Conservation (phyloP, 2,329 filamentous ascomycete genomes). For the Leptographium flavum region DNA sequence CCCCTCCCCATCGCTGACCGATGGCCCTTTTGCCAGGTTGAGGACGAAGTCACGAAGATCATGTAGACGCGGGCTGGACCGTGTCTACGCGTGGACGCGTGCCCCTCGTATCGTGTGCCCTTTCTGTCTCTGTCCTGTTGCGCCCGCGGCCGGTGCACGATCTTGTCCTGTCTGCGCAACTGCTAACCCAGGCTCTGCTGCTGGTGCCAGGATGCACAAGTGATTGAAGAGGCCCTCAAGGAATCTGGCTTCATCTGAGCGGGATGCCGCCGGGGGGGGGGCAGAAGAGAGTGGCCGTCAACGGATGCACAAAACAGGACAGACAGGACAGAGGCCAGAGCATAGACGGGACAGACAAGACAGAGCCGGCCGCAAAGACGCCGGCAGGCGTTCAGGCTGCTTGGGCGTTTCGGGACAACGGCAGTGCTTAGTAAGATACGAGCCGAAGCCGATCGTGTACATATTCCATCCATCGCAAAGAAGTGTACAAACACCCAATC, state of each 20-base stretch:
- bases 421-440: too few species aligned
- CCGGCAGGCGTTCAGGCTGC: neutral
- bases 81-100: neutral
- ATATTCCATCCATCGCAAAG: too few species aligned
- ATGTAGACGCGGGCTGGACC: conserved; percentile 37
- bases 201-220: neutral
- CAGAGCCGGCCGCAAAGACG: neutral
- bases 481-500: too few species aligned
- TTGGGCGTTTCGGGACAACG: neutral
- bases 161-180: neutral
- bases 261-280: neutral
- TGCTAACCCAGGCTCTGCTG: neutral
- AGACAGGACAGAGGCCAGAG: too few species aligned
- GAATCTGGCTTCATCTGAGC: neutral
- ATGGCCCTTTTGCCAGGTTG: conserved; percentile 46
- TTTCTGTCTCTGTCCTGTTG: neutral
- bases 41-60: conserved; percentile 82
- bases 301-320: too few species aligned
- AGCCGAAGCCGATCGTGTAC: too few species aligned
- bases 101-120: neutral
- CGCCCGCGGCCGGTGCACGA: neutral
- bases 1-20: conserved; percentile 30
- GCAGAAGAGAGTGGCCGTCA: neutral
- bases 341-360: neutral
- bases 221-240: neutral